Percentiles rank a stretch among this genome's conserved stretches.
phyloP scores from a whole-genome alignment of 2,329 filamentous ascomycete genomes.

The Arthrobotrys musiformis region DNA sequence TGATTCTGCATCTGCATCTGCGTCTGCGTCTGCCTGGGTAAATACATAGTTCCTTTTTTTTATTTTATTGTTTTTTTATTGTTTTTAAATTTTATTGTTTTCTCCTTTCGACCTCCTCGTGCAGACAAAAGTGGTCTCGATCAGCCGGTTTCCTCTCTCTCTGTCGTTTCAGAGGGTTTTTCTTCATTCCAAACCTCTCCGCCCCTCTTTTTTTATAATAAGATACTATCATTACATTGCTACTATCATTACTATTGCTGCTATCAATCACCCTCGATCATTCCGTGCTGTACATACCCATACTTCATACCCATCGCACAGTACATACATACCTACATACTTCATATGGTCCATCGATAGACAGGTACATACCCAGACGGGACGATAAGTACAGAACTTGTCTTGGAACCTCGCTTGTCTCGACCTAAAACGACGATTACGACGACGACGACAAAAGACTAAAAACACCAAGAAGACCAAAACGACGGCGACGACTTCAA shows the following conservation, averaged over 20 bases:
- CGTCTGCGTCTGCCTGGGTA: conserved; percentile 10
- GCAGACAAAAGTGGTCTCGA: too few relatives aligned
- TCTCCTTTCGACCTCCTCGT: neutral
- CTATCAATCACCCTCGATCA: too few relatives aligned
- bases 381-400: neutral
- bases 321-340: neutral
- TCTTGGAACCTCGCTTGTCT: neutral
- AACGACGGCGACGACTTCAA: too few relatives aligned
- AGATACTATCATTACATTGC: neutral
- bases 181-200: neutral
- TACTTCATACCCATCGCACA: neutral
- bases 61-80: too few relatives aligned
- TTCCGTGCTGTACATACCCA: neutral
- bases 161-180: neutral
- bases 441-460: neutral
- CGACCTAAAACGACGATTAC: neutral
- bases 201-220: neutral
- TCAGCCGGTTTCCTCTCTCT: neutral
- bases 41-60: neutral
- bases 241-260: too few relatives aligned
- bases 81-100: too few relatives aligned
- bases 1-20: neutral
- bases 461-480: too few relatives aligned
- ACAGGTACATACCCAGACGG: neutral
- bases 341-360: neutral